Conservation (phyloP, 805 yeast genomes). For the Ogataea saltuana region DNA sequence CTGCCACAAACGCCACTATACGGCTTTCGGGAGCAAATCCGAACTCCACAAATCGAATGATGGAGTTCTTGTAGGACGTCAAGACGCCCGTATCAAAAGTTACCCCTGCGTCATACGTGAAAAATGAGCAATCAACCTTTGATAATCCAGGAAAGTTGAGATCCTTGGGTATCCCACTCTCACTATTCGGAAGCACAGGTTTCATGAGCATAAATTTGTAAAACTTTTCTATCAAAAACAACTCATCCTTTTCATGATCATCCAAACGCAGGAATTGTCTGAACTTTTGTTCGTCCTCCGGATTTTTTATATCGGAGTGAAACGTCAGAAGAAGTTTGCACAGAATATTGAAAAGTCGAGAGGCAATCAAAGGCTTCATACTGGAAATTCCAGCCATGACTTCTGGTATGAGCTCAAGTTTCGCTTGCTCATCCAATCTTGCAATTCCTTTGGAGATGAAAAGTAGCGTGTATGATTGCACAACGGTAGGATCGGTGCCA, state of each 20-base stretch:
- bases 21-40: conserved; percentile 40
- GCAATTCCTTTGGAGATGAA: conserved; percentile 70
- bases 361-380: conserved; percentile 34
- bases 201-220: conserved; percentile 58
- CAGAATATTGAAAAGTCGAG: conserved; percentile 63
- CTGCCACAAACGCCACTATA: conserved; percentile 56
- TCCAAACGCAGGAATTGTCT: conserved; percentile 40
- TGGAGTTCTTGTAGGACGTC: conserved; percentile 39
- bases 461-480: conserved; percentile 61
- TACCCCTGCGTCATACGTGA: conserved; percentile 70
- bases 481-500: conserved; percentile 48
- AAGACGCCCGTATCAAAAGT: conserved; percentile 53
- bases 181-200: conserved; percentile 42
- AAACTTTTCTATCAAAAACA: conserved; percentile 48
- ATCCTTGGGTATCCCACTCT: conserved; percentile 44
- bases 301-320: conserved; percentile 49
- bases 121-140: conserved; percentile 54
- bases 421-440: conserved; percentile 43
- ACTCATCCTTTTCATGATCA: conserved; percentile 39
- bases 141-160: conserved; percentile 66
- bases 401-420: conserved; percentile 45
- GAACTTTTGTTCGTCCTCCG: conserved; percentile 42
- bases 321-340: conserved; percentile 53
- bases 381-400: conserved; percentile 48
- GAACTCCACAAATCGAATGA: conserved; percentile 44